Evolutionary conservation across 2,329 filamentous ascomycete genomes (phyloP), one percentile per base, ranked within the genome.

Genomic region (Tolypocladium guangdongense): DNA sequence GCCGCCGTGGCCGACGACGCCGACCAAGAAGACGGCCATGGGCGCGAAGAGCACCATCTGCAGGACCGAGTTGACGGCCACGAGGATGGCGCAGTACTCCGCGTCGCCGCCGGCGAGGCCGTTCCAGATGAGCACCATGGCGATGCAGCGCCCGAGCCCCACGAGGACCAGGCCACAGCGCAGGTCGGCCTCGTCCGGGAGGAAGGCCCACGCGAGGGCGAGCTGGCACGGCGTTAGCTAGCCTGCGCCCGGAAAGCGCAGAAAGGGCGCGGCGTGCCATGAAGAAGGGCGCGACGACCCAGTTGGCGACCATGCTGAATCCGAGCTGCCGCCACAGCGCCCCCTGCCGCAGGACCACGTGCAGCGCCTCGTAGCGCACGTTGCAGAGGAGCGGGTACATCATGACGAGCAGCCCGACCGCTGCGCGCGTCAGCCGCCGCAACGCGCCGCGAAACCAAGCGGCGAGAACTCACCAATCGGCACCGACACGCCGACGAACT

Each of bases 371-470:
- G 68, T 83, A 93, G 41, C 82, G 82, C 7, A 95, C 86, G 67
- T 93, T 93, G 77, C 88, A 95, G 0, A 95, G 74, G 55, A 95
- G 95, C 0, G 90, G 90, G 63, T 93, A 95, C 88, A 95, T 95
- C 89, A 95, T 95, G 43, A 95, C 83, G 1, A 95, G 76, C 1
- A 95, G 71, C 0, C 90, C 89, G 49, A 95, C 73, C 0, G 89
- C 88, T 88, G 20, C 30, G 43, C 16, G 30, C 7, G 32, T 11
- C 32, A 33, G 32, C 30, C 14, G 30, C 20, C 18, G 30, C 30
- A 30, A 30, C 7, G 30, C 5, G 7, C 2, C 18, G 22, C 10
- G 18, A 1, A 2, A 6, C 3, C 47, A 8, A 48, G 33, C 33
- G 5, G 46, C 27, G n/a, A 8, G 16, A 58, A 58, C 60, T 18